Evolutionary conservation across 371 early-diverging fungal genomes (phyloP), one percentile per base, ranked within the genome.

Genomic region (Mortierella sp.): DNA sequence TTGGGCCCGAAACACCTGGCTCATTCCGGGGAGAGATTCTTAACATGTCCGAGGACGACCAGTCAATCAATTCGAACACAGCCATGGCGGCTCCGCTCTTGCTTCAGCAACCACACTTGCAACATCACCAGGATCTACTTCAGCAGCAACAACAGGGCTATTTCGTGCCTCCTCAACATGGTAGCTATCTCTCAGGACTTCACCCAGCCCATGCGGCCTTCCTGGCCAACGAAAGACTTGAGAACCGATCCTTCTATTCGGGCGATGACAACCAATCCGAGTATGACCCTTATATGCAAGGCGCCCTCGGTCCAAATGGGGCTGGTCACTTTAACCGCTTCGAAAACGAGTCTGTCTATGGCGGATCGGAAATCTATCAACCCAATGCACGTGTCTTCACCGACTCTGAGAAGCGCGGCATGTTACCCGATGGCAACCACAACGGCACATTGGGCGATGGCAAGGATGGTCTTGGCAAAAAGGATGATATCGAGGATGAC

Each of bases 221-320:
- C 42, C 59, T 69, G 59, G 65, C 66, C 31, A 74, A 58, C 57
- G 83, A 78, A 71, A 81, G 69, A 2, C 86, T 89, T 48, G 89
- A 89, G 54, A 87, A 87, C 42, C 82, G 84, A 2, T 91, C 91
- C 3, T 91, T 84, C 66, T 89, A 88, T 61, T 90, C 90, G 5
- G 89, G 90, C 50, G 90, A 90, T 50, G 90, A 87, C 49, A 74
- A 64, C 12, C 72, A 76, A 23, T 71, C 70, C 58, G 80, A 74
- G 53, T 74, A 74, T 24, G 74, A 74, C 34, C 69, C 65, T 7
- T 68, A 74, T 21, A 68, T 68, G 68, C 68, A 69, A 7, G 57
- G 61, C 39, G 23, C 24, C n/a, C 8, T 50, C 30, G 55, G 55
- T 26, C 38, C 28, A 26, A 53, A 54, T 18, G 52, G 34, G 2